Base-by-base conservation (phyloP, 192 early-diverging fungal genomes). In the Coemansia sp. region DNA sequence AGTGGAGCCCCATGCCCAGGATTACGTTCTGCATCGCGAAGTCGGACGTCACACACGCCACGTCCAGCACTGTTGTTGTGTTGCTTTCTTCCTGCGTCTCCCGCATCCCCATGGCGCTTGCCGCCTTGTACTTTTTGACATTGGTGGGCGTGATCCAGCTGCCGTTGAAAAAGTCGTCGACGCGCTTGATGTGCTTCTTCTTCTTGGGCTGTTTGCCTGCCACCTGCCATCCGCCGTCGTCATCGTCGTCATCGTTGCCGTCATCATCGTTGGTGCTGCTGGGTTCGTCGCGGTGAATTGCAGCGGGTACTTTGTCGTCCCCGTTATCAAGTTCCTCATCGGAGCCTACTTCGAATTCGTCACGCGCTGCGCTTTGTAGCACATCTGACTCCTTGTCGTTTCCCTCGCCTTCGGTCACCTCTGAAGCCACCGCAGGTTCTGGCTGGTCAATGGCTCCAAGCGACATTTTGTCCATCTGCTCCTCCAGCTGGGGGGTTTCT, bases 21-120 rank as follows among this genome's bases (percentile, higher is more conserved):
- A 97, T 72, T 16, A 98, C 93, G 78, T 99, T 99, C 85, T 98
- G 94, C 92, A 97, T 95, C 30, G 96, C 95, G 71, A 94, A 98
- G 84, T 98, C 96, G 12, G 85, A 76, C 0, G 96, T 95, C 44
- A 93, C 91, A 74, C 95, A 97, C 18, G 92, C 95, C 6, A 95
- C 94, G n/a, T 85, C 71, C 66, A 93, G 84, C 4, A 68, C 41
- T 36, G 67, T 52, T 10, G 33, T 6, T 5, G 39, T 0, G 33
- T 76, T 78, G 26, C 45, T 67, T 8, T 66, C 52, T 2, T 74
- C 78, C 1, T 62, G 65, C 11, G 72, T 62, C 18, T 78, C 74
- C 53, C 71, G 75, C 60, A 85, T 75, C 21, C 87, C 87, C 59
- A 85, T 86, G 16, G 85, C 83, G 48, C 73, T 84, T 21, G 73